phyloP scores from a whole-genome alignment of 2,329 filamentous ascomycete species.

The Scortechinia acanthostroma region DNA sequence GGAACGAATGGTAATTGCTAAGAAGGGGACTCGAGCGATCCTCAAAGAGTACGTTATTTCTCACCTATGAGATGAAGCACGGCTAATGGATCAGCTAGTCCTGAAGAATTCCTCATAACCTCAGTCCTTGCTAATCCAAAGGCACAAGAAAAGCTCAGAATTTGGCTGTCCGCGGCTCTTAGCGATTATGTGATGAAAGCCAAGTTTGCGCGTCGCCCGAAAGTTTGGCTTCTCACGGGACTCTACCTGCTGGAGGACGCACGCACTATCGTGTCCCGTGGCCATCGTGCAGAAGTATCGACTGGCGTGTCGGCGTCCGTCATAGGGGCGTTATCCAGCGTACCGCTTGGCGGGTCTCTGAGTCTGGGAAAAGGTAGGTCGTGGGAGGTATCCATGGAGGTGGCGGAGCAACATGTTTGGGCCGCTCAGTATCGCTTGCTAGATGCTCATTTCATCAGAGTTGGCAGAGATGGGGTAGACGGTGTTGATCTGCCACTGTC shows the following conservation, averaged over 20 bases:
- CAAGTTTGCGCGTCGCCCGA: constrained; percentile 14
- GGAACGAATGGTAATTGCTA: background rate
- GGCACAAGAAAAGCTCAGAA: background rate
- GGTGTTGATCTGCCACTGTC: constrained; percentile 7
- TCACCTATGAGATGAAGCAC: too few species aligned
- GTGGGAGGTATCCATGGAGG: constrained; percentile 13
- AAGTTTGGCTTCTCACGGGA: constrained; percentile 13
- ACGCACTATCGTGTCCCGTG: constrained; percentile 9
- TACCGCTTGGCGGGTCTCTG: constrained; percentile 12
- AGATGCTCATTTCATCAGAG: constrained; percentile 10
- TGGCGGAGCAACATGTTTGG: constrained; percentile 15
- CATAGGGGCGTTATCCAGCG: constrained; percentile 11
- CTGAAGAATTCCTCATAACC: background rate
- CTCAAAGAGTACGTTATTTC: background rate
- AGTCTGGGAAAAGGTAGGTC: constrained; percentile 9
- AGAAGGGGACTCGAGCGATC: background rate
- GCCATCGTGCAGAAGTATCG: constrained; percentile 7
- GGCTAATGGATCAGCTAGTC: too few species aligned
- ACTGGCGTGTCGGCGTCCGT: constrained; percentile 10
- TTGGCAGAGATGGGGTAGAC: constrained; percentile 5
- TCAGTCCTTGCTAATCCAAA: background rate
- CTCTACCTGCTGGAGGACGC: constrained; percentile 12
- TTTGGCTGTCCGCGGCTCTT: constrained; percentile 14
- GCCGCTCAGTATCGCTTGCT: constrained; percentile 14
- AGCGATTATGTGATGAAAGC: constrained; percentile 12